Evolutionary conservation across 1,284 basidiomycete genomes (phyloP).

Genomic region (Tylopilus sp.): DNA sequence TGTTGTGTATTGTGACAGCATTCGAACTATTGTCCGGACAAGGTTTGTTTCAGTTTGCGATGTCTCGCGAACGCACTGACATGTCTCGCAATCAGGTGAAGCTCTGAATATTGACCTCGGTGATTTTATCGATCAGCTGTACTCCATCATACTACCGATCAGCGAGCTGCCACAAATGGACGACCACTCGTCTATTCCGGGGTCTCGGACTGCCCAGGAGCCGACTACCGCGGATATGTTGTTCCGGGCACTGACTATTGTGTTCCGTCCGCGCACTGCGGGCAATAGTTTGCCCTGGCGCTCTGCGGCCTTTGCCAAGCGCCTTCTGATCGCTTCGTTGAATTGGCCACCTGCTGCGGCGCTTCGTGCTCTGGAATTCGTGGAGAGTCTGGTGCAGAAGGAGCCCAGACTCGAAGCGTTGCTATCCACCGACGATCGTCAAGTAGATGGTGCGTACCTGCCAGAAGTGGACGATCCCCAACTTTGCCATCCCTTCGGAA

Average conservation of each 20-base stretch:
- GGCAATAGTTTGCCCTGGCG: slow-evolving; percentile 71
- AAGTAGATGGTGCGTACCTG: slow-evolving; percentile 77
- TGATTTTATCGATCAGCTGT: slow-evolving; percentile 83
- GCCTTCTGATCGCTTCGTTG: slow-evolving; percentile 76
- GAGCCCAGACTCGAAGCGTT: slow-evolving; percentile 83
- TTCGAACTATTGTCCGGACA: slow-evolving; percentile 96
- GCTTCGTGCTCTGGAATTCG: slow-evolving; percentile 70
- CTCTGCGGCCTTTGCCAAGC: slow-evolving; percentile 89
- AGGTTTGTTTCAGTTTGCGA: slow-evolving; percentile 50
- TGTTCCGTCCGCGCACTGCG: slow-evolving; percentile 69
- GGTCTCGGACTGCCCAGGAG: slow-evolving; percentile 31
- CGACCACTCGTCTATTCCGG: slow-evolving; percentile 24
- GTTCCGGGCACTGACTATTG: slow-evolving; percentile 80
- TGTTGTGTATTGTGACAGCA: slow-evolving; percentile 91
- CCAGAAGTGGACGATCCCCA: slow-evolving; percentile 86
- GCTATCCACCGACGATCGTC: slow-evolving; percentile 83
- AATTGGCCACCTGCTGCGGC: slow-evolving; percentile 74
- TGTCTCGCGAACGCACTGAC: slow-evolving; percentile 11
- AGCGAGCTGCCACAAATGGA: slow-evolving; percentile 56
- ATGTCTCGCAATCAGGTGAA: slow-evolving; percentile 60
- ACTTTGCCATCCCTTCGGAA: slow-evolving; percentile 70
- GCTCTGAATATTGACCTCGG: slow-evolving; percentile 93
- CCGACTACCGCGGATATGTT: slow-evolving; percentile 68
- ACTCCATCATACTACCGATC: slow-evolving; percentile 65
- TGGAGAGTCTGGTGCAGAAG: slow-evolving; percentile 68